phyloP scores from a whole-genome alignment of 1,284 basidiomycete genomes.

The Puccinia horiana region DNA sequence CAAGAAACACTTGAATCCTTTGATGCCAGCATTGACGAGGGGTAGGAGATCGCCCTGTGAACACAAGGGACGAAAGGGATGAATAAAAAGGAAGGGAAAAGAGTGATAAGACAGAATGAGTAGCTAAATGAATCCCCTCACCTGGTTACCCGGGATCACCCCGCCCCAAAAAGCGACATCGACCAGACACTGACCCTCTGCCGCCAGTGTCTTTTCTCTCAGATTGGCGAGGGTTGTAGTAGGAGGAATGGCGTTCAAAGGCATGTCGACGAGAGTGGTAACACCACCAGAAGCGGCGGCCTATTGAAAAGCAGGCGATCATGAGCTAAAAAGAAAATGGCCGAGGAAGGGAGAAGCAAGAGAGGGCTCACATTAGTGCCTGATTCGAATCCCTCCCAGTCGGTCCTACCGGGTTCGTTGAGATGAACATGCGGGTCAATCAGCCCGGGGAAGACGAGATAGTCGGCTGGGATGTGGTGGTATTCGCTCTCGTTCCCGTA shows the following conservation, averaged over 20 bases:
- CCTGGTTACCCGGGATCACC: conserved; percentile 83
- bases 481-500: conserved; percentile 36
- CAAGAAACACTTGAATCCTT: conserved; percentile 92
- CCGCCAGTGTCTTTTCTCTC: conserved; percentile 69
- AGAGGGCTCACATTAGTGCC: conserved; percentile 65
- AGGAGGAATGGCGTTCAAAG: conserved; percentile 88
- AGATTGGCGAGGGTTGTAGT: conserved; percentile 80
- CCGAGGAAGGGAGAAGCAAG: background rate
- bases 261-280: conserved; percentile 92
- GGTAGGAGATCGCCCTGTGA: conserved; percentile 67
- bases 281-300: conserved; percentile 87
- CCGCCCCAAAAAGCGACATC: conserved; percentile 96
- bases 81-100: background rate
- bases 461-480: conserved; percentile 2
- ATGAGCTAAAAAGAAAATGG: background rate
- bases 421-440: conserved; percentile 75
- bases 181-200: conserved; percentile 72
- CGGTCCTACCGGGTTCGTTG: conserved; percentile 85
- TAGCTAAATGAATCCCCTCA: conserved; percentile 54
- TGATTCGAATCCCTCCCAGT: conserved; percentile 91
- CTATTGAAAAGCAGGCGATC: conserved; percentile 52
- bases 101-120: background rate
- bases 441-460: conserved; percentile 44
- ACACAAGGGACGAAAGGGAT: too few relatives aligned
- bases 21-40: conserved; percentile 74